Conservation (phyloP, 1,284 basidiomycete species). For the Cryptococcus sp. region DNA sequence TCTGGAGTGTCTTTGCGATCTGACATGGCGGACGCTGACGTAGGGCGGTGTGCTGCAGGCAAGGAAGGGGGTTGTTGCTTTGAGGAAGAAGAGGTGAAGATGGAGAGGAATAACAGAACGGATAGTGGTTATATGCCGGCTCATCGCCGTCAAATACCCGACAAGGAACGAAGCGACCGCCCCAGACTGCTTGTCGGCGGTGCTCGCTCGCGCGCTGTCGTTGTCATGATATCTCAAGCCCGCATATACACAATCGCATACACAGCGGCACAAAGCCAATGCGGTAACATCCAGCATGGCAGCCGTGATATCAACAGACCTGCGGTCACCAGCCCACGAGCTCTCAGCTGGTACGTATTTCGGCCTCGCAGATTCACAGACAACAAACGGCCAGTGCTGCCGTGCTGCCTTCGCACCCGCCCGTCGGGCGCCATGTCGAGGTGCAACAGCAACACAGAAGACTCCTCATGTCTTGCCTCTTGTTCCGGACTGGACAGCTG, state of each 20-base stretch:
- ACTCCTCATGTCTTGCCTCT: neutral
- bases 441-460: neutral
- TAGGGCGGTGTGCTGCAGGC: too few species aligned
- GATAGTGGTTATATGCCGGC: neutral
- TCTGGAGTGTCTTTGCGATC: neutral
- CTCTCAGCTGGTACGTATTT: constrained; percentile 12
- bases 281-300: neutral
- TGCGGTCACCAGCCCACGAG: constrained; percentile 17
- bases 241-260: too few species aligned
- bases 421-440: too few species aligned
- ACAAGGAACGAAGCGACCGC: neutral
- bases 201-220: too few species aligned
- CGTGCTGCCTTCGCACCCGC: too few species aligned
- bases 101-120: too few species aligned
- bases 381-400: neutral
- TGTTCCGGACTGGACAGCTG: neutral
- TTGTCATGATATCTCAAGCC: constrained; percentile 5
- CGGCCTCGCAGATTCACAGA: neutral
- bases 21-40: too few species aligned
- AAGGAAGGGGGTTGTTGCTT: neutral
- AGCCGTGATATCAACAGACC: constrained; percentile 18
- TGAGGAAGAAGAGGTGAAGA: neutral
- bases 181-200: too few species aligned
- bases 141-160: neutral
- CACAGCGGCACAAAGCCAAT: too few species aligned